A percentile compares a stretch with the other conserved stretches of the same genome.
These are phyloP conservation scores for Gynostemma pentaphyllum DNA, from an alignment of 306 rosid genomes.

Conservation along the genomic window DNA sequence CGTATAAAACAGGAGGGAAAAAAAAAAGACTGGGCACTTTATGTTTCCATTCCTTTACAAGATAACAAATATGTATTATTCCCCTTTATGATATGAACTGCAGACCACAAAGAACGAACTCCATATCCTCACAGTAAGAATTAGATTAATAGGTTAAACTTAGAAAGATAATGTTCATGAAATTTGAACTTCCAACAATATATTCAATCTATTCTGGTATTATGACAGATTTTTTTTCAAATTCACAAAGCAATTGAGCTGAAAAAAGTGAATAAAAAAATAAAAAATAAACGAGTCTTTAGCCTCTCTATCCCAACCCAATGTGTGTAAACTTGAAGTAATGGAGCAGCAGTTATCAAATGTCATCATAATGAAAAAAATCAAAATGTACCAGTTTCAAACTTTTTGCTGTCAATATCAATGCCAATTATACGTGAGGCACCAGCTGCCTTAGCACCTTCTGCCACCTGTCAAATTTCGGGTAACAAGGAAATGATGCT, in stretches of 20 bases:
- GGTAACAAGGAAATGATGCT: slow-evolving; percentile 2
- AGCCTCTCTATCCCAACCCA: neutral
- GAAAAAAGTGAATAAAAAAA: neutral
- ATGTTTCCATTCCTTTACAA: neutral
- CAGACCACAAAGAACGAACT: neutral
- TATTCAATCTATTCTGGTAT: neutral
- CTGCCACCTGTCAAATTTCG: slow-evolving; percentile 53
- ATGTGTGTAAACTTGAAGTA: neutral
- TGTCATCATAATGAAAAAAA: neutral
- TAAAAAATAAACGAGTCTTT: neutral
- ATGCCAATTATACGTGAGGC: slow-evolving; percentile 81
- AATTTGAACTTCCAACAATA: neutral
- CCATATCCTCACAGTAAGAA: neutral
- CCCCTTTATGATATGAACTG: neutral
- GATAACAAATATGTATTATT: neutral
- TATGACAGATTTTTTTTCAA: neutral
- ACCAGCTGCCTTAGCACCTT: no score
- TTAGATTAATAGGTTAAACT: neutral
- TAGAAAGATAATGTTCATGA: neutral
- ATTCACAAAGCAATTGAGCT: neutral
- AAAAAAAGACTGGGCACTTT: neutral
- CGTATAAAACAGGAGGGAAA: neutral
- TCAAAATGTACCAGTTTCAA: slow-evolving; percentile 40
- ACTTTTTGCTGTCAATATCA: slow-evolving; percentile 70
- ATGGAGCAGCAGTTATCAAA: neutral